Evolutionary conservation across 495 filamentous ascomycete species (phyloP).

Genomic region (Pyrenula massariospora): DNA sequence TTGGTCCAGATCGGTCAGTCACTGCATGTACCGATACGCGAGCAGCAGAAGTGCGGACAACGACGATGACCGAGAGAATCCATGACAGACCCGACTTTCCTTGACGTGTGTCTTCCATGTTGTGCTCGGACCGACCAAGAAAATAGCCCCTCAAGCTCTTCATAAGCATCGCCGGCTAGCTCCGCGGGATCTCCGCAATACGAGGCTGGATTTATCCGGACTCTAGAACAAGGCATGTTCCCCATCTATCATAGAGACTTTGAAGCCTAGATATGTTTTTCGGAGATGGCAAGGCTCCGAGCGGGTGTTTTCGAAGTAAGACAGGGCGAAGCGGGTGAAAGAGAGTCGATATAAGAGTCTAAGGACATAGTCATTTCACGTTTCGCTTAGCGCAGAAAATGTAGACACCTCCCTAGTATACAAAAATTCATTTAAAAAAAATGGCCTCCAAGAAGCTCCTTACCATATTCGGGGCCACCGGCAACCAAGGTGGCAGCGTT

Average conservation of each 20-base stretch:
- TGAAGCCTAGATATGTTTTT: neutral
- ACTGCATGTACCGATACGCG: too few species aligned
- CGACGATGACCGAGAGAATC: neutral
- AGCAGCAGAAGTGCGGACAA: neutral
- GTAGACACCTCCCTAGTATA: too few species aligned
- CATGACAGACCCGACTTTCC: neutral
- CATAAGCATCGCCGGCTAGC: neutral
- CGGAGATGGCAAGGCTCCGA: neutral
- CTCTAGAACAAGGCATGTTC: neutral
- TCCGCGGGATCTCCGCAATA: neutral
- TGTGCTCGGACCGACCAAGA: neutral
- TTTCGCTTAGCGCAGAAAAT: too few species aligned
- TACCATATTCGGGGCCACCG: slow-evolving; percentile 48
- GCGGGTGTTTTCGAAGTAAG: neutral
- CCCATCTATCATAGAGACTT: neutral
- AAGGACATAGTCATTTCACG: too few species aligned
- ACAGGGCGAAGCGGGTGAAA: neutral
- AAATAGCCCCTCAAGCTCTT: neutral
- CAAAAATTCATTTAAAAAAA: too few species aligned
- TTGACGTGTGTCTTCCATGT: neutral
- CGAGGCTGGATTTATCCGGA: neutral
- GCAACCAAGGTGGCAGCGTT: slow-evolving; percentile 49
- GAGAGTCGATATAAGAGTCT: too few species aligned
- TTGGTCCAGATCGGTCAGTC: neutral
- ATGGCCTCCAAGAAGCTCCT: slow-evolving; percentile 35